These are phyloP conservation scores for Ceratobasidium sp. DNA, from an alignment of 1,284 basidiomycete genomes.

Conservation along the genomic window DNA sequence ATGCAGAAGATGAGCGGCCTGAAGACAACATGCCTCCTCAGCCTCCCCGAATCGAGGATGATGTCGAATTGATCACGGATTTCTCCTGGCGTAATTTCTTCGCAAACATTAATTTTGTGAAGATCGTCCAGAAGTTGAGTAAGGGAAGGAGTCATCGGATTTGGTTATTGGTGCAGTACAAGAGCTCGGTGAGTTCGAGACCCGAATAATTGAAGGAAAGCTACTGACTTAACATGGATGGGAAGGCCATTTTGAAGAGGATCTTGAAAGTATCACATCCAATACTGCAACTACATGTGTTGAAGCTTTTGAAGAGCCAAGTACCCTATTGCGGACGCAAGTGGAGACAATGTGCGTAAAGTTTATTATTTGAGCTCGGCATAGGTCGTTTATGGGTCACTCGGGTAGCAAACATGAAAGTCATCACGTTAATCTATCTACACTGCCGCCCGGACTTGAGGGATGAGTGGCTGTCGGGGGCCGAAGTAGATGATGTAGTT, in stretches of 20 bases:
- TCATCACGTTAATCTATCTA: constrained; percentile 97
- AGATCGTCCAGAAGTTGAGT: constrained; percentile 97
- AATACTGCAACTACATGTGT: constrained; percentile 92
- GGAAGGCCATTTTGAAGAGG: constrained; percentile 91
- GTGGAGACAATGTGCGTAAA: constrained; percentile 89
- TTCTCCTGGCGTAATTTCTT: constrained; percentile 99
- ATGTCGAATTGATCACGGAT: constrained; percentile 90
- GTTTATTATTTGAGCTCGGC: background rate
- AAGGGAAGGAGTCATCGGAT: constrained; percentile 96
- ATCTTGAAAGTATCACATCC: constrained; percentile 94
- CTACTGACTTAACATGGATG: constrained; percentile 43
- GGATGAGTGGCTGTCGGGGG: constrained; percentile 97
- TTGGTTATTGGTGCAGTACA: constrained; percentile 97
- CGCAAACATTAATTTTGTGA: constrained; percentile 96
- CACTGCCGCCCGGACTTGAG: constrained; percentile 96
- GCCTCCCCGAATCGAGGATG: constrained; percentile 68
- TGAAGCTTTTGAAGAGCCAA: constrained; percentile 99
- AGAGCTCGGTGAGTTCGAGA: constrained; percentile 81
- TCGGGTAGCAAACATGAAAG: constrained; percentile 93
- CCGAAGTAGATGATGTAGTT: constrained; percentile 89
- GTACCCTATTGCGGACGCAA: constrained; percentile 98
- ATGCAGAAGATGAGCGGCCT: constrained; percentile 55
- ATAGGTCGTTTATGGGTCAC: constrained; percentile 30
- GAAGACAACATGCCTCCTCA: constrained; percentile 63
- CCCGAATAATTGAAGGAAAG: background rate